A percentile compares a stretch with the other conserved stretches of the same genome.
Evolutionary conservation across 192 early-diverging fungal genomes (phyloP).

Genomic region (Entomortierella parvispora): DNA sequence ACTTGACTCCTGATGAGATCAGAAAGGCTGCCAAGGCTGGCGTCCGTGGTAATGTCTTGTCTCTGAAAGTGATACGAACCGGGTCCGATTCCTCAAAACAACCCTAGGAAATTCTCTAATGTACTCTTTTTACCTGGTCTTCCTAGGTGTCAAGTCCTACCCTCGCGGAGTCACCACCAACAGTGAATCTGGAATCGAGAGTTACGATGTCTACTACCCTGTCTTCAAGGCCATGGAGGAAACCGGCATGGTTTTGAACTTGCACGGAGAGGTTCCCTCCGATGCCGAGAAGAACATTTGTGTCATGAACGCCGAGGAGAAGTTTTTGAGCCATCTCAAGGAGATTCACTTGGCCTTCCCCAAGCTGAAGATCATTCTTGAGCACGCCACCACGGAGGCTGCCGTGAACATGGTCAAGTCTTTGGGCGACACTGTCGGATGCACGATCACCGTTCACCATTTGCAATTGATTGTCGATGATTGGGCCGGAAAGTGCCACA

Average conservation of each 20-base stretch:
- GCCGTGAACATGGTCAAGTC: slow-evolving; percentile 93
- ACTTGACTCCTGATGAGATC: slow-evolving; percentile 92
- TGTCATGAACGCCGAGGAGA: slow-evolving; percentile 96
- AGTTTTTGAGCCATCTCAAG: slow-evolving; percentile 86
- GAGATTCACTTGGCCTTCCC: slow-evolving; percentile 92
- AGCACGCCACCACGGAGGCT: slow-evolving; percentile 95
- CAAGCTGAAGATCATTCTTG: slow-evolving; percentile 92
- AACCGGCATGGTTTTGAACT: slow-evolving; percentile 90
- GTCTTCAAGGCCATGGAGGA: slow-evolving; percentile 97
- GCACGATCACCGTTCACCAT: slow-evolving; percentile 97
- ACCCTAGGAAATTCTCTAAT: no score
- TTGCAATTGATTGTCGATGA: slow-evolving; percentile 92
- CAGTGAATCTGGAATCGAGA: slow-evolving; percentile 94
- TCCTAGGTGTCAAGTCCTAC: slow-evolving; percentile 88
- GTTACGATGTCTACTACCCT: slow-evolving; percentile 89
- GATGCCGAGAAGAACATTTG: slow-evolving; percentile 88
- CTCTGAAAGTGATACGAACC: background rate
- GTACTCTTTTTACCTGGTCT: background rate
- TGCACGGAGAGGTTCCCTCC: slow-evolving; percentile 95
- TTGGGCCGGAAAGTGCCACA: slow-evolving; percentile 96
- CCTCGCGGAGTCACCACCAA: slow-evolving; percentile 98
- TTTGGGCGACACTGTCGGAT: slow-evolving; percentile 90
- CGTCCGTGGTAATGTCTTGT: slow-evolving; percentile 66
- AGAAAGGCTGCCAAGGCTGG: slow-evolving; percentile 84
- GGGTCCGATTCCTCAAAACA: no score